Conservation (phyloP, 805 yeast species). For the Candida succiphila region DNA sequence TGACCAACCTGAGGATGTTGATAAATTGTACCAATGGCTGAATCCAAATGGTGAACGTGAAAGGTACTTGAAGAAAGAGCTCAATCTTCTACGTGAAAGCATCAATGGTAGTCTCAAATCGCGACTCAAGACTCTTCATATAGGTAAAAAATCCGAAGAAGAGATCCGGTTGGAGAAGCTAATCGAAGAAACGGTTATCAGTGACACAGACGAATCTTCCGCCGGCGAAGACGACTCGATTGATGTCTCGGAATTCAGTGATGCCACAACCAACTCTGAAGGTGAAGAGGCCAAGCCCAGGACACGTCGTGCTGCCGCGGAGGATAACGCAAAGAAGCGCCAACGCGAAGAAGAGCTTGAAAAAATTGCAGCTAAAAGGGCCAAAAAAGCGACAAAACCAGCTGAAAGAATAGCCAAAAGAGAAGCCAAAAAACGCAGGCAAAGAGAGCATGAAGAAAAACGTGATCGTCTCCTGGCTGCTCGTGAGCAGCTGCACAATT, state of each 20-base stretch:
- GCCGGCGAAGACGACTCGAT: slow-evolving; percentile 14
- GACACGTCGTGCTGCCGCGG: slow-evolving; percentile 25
- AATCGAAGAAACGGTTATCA: slow-evolving; percentile 26
- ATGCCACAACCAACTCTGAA: slow-evolving; percentile 5
- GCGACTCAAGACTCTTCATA: slow-evolving; percentile 43
- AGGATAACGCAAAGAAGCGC: slow-evolving; percentile 15
- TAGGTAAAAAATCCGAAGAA: slow-evolving; percentile 31
- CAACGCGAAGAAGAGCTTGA: slow-evolving; percentile 17
- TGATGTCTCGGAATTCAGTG: slow-evolving; percentile 10
- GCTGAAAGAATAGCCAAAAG: slow-evolving; percentile 26
- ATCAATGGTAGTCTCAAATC: slow-evolving; percentile 46
- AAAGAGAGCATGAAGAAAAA: slow-evolving; percentile 23
- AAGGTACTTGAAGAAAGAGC: slow-evolving; percentile 51
- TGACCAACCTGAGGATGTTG: slow-evolving; percentile 52
- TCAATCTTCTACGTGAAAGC: slow-evolving; percentile 40
- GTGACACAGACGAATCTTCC: slow-evolving; percentile 22
- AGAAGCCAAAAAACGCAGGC: slow-evolving; percentile 22
- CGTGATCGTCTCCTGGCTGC: slow-evolving; percentile 14
- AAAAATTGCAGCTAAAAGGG: slow-evolving; percentile 21
- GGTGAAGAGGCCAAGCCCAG: slow-evolving; percentile 16
- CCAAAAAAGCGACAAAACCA: slow-evolving; percentile 22
- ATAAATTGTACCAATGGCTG: slow-evolving; percentile 50
- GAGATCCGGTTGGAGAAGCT: slow-evolving; percentile 30
- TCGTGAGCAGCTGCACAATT: slow-evolving; percentile 18
- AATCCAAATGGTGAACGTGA: slow-evolving; percentile 73